Base-by-base conservation (phyloP, 345 rosid genomes). In the Tarenaya hassleriana region DNA sequence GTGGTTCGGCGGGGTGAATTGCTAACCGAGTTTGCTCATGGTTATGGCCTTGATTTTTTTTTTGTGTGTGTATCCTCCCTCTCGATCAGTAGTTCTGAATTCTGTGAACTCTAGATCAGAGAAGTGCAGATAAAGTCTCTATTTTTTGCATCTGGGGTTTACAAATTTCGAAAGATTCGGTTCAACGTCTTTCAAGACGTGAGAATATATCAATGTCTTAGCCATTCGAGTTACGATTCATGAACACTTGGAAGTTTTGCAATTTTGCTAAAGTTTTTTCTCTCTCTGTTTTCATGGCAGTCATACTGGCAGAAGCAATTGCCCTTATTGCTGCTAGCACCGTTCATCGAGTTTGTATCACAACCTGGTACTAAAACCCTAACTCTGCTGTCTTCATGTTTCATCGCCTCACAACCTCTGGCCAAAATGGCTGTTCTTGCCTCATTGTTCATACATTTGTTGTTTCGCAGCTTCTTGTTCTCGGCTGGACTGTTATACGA, bases 381-480 rank as follows among this genome's bases (percentile, higher is more conserved):
- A 37, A 32, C 14, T 44, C 44, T 51, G 12, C 52, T 61, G 52
- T 10, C 3, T 44, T 0, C 29, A 10, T 61, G 13, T 35, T 61
- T 34, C 4, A 10, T 45, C 37, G 1, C 15, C 15, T 39, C 7
- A 45, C n/a, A 13, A 10, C 24, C n/a, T 44, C 43, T 56, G 0
- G 39, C 18, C 24, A 8, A 29, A 15, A n/a, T 17, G 29, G 6
- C 29, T 24, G 5, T 60, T 32, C 24, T 49, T 37, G 5, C 10
- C 0, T 10, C 63, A 16, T 12, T 34, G 21, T 63, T 27, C 17
- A 20, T 64, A 42, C 11, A 38, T 61, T 9, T 66, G 41, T 10
- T 49, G n/a, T n/a, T n/a, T n/a, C 64, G 79, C 94, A 77, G 94
- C 65, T 81, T 88, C 75, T 74, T 88, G 66, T 88, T 82, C 76